Percentiles rank a stretch among this genome's conserved stretches.
Evolutionary conservation across 768 basidiomycete genomes (phyloP).

Genomic region (Leccinum ochraceum): DNA sequence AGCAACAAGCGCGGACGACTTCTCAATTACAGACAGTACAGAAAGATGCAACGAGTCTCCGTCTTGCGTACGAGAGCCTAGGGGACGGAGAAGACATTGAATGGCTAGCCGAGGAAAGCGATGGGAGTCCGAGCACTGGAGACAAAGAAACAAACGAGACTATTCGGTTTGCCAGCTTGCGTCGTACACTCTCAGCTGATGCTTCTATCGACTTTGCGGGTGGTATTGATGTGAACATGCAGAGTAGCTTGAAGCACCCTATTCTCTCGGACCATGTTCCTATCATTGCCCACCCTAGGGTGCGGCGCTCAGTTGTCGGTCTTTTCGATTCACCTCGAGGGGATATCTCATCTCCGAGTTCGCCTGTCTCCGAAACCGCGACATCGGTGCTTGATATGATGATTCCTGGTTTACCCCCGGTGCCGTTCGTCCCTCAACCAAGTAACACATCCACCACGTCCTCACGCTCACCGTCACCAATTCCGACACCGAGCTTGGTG

Average conservation of each 20-base stretch:
- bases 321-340: conserved; percentile 49
- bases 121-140: conserved; percentile 28
- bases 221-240: conserved; percentile 25
- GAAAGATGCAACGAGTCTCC: conserved; percentile 69
- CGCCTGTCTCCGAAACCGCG: conserved; percentile 16
- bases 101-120: conserved; percentile 45
- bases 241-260: conserved; percentile 25
- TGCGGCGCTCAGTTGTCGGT: conserved; percentile 59
- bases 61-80: conserved; percentile 67
- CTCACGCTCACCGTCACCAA: conserved; percentile 28
- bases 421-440: conserved; percentile 36
- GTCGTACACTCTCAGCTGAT: conserved; percentile 27
- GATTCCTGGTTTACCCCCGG: conserved; percentile 36
- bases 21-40: conserved; percentile 67
- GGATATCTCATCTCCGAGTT: conserved; percentile 7
- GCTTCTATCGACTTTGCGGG: conserved; percentile 21
- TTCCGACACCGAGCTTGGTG: conserved; percentile 1
- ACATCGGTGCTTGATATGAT: conserved; percentile 31
- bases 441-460: conserved; percentile 23
- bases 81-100: conserved; percentile 49
- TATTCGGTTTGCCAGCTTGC: conserved; percentile 32
- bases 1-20: conserved; percentile 63
- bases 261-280: conserved; percentile 21
- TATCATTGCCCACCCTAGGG: conserved; percentile 27
- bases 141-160: conserved; percentile 34